phyloP scores from a whole-genome alignment of 108 stramenopile genomes.

The Nitzschia putrida region DNA sequence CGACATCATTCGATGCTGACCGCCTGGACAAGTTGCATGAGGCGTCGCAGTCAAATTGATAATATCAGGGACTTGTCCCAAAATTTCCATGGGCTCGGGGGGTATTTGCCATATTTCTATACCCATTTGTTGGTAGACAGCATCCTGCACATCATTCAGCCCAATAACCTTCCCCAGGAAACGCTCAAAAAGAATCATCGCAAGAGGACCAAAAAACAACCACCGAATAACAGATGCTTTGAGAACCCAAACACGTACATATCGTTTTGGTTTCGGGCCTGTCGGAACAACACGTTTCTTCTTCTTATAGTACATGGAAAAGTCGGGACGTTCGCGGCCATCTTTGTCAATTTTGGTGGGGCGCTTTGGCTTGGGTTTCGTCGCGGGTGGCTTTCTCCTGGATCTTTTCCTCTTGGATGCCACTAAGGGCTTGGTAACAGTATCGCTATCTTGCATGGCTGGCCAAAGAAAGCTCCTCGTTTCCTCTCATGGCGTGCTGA shows the following conservation, averaged over 20 bases:
- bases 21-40: slow-evolving; percentile 10
- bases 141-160: slow-evolving; percentile 26
- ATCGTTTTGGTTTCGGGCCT: slow-evolving; percentile 2
- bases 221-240: slow-evolving; percentile 20
- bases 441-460: no score
- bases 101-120: slow-evolving; percentile 29
- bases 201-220: slow-evolving; percentile 28
- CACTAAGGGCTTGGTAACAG: no score
- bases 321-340: background rate
- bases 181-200: slow-evolving; percentile 21
- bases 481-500: no score
- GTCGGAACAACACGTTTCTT: no score
- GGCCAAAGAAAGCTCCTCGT: no score
- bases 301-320: no score
- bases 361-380: no score
- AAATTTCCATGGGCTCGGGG: background rate
- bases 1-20: slow-evolving; percentile 25
- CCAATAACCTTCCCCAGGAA: slow-evolving; percentile 25
- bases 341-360: no score
- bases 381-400: no score
- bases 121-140: slow-evolving; percentile 24
- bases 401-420: no score
- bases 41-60: slow-evolving; percentile 18
- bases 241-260: slow-evolving; percentile 14
- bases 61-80: slow-evolving; percentile 8